Evolutionary conservation across 2,329 filamentous ascomycete genomes (phyloP).

Genomic region (Dactylonectria macrodidyma): DNA sequence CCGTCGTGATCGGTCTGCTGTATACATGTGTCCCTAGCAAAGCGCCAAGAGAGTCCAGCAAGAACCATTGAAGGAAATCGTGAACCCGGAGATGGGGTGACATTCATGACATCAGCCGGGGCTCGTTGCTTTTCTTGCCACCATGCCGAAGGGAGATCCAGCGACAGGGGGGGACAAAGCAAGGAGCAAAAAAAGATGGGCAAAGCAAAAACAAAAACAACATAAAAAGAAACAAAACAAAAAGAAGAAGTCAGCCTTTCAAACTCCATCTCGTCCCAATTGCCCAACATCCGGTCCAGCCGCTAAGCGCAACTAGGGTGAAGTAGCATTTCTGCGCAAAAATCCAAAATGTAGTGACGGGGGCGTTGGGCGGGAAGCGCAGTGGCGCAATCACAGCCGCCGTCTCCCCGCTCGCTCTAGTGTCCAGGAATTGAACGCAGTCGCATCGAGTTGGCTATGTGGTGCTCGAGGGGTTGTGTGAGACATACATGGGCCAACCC

Average conservation of each 20-base stretch:
- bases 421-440: conserved; percentile 27
- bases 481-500: conserved; percentile 4
- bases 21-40: conserved; percentile 35
- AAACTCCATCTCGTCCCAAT: conserved; percentile 35
- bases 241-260: conserved; percentile 26
- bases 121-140: conserved; percentile 29
- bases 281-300: conserved; percentile 31
- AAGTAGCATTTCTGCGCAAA: conserved; percentile 17
- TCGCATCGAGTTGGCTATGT: conserved; percentile 5
- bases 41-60: conserved; percentile 29
- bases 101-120: conserved; percentile 35
- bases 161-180: conserved; percentile 28
- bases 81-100: conserved; percentile 40
- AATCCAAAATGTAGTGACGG: conserved; percentile 14
- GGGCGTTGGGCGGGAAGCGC: conserved; percentile 15
- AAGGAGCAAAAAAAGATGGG: conserved; percentile 25
- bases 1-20: conserved; percentile 43
- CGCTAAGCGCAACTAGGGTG: conserved; percentile 34
- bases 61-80: conserved; percentile 42
- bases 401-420: conserved; percentile 23
- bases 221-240: conserved; percentile 23
- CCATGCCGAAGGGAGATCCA: conserved; percentile 7
- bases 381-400: conserved; percentile 29
- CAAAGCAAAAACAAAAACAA: conserved; percentile 22
- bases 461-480: conserved; percentile 7